These are phyloP conservation scores for Penicillium hordei DNA, from an alignment of 2,329 filamentous ascomycete genomes.

Conservation along the genomic window DNA sequence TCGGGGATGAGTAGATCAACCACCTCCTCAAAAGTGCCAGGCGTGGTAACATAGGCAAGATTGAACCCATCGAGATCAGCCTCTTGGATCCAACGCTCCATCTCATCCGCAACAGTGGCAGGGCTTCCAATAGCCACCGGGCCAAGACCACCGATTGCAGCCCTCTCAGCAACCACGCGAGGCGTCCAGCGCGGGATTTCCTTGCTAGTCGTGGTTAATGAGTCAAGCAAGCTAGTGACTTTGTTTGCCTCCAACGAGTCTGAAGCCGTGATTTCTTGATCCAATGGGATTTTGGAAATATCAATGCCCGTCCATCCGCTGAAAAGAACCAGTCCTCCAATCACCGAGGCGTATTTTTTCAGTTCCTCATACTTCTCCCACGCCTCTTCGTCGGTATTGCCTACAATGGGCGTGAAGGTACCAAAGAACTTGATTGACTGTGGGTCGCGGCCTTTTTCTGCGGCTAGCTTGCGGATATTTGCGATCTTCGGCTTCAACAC, in stretches of 20 bases:
- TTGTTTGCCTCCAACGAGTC: conserved; percentile 57
- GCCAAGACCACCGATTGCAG: conserved; percentile 51
- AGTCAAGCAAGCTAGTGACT: conserved; percentile 51
- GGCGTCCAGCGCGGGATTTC: conserved; percentile 50
- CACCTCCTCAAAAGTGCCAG: conserved; percentile 54
- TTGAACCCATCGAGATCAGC: conserved; percentile 47
- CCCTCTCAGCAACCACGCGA: conserved; percentile 47
- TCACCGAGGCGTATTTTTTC: conserved; percentile 53
- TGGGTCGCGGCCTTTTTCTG: conserved; percentile 55
- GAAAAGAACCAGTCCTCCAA: conserved; percentile 58
- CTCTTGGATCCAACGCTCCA: conserved; percentile 49
- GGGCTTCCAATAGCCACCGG: conserved; percentile 51
- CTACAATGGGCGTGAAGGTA: conserved; percentile 53
- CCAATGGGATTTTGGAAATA: conserved; percentile 56
- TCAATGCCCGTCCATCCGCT: conserved; percentile 63
- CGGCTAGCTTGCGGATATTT: conserved; percentile 54
- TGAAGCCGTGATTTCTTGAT: conserved; percentile 56
- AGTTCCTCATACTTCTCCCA: conserved; percentile 53
- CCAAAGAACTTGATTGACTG: conserved; percentile 58
- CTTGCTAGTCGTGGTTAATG: conserved; percentile 52
- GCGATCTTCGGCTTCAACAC: conserved; percentile 53
- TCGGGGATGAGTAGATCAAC: conserved; percentile 53
- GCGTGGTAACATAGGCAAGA: conserved; percentile 51
- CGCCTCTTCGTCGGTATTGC: conserved; percentile 55
- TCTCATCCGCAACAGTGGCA: conserved; percentile 48